phyloP scores from a whole-genome alignment of 805 yeast species.

The Ogataea sp. region DNA sequence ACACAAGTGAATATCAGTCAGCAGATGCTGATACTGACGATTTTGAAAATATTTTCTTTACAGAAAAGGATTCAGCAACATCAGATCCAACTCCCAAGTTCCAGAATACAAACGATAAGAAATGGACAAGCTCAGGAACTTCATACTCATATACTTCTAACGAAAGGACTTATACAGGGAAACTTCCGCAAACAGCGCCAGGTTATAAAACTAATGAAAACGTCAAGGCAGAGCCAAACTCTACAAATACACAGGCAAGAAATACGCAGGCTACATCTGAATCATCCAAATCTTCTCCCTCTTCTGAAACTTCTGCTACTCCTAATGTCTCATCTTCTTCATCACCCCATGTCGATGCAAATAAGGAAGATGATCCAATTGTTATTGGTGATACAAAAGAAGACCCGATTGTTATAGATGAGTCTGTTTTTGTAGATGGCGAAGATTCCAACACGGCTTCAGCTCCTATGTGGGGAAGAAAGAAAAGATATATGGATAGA shows the following conservation, averaged over 20 bases:
- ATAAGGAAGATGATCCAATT: slow-evolving; percentile 18
- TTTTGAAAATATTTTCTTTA: too few species aligned
- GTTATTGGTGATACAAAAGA: slow-evolving; percentile 21
- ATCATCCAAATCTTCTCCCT: too few species aligned
- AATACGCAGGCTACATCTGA: too few species aligned
- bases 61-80: neutral
- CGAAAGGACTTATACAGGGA: slow-evolving; percentile 20
- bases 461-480: too few species aligned
- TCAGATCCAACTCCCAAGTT: slow-evolving; percentile 12
- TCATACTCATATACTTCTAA: slow-evolving; percentile 19
- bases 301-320: too few species aligned
- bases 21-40: too few species aligned
- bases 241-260: too few species aligned
- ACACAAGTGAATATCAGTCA: too few species aligned
- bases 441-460: too few species aligned
- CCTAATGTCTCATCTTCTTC: too few species aligned
- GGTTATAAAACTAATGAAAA: neutral
- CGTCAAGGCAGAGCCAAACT: neutral
- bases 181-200: slow-evolving; percentile 7
- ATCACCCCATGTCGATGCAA: too few species aligned
- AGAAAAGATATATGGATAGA: too few species aligned
- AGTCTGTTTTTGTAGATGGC: neutral
- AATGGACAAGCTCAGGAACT: slow-evolving; percentile 16
- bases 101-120: slow-evolving; percentile 16
- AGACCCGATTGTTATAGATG: slow-evolving; percentile 20